These are phyloP conservation scores for Smallanthus sonchifolius DNA, from an alignment of 129 eudicot species.

Conservation along the genomic window DNA sequence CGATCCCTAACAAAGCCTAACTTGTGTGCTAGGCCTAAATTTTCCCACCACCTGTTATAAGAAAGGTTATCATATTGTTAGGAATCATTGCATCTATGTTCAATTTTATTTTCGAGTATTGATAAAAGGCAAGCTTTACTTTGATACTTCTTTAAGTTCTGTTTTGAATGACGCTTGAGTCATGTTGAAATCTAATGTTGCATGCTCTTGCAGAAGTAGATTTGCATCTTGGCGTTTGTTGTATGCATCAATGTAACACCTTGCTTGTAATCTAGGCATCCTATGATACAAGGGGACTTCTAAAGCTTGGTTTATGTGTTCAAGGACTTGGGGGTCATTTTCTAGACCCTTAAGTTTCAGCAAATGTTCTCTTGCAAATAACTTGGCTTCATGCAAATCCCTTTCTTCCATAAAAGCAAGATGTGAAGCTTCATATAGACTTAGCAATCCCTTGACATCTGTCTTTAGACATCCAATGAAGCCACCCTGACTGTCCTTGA, in stretches of 20 bases:
- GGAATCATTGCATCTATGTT: neutral
- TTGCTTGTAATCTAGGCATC: constrained; percentile 25
- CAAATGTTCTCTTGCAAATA: constrained; percentile 9
- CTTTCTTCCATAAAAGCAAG: constrained; percentile 28
- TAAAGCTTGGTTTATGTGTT: constrained; percentile 20
- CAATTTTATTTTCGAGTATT: neutral
- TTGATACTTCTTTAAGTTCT: constrained; percentile 29
- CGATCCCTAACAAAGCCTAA: constrained; percentile 44
- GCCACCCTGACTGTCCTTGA: constrained; percentile 22
- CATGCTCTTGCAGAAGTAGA: constrained; percentile 23
- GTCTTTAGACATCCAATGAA: constrained; percentile 5
- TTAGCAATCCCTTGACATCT: constrained; percentile 25
- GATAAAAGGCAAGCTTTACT: neutral
- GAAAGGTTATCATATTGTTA: neutral
- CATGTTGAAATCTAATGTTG: constrained; percentile 36
- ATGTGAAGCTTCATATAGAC: constrained; percentile 38
- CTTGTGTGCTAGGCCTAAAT: constrained; percentile 28
- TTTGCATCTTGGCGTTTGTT: constrained; percentile 9
- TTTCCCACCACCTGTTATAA: constrained; percentile 46
- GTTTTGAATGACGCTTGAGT: constrained; percentile 18
- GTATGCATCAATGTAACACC: constrained; percentile 28
- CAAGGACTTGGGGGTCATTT: neutral
- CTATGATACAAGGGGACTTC: constrained; percentile 17
- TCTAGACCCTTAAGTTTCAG: neutral
- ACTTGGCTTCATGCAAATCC: constrained; percentile 27